Evolutionary conservation across 495 filamentous ascomycete genomes (phyloP).

Genomic region (Hypoxylon crocopeplum): DNA sequence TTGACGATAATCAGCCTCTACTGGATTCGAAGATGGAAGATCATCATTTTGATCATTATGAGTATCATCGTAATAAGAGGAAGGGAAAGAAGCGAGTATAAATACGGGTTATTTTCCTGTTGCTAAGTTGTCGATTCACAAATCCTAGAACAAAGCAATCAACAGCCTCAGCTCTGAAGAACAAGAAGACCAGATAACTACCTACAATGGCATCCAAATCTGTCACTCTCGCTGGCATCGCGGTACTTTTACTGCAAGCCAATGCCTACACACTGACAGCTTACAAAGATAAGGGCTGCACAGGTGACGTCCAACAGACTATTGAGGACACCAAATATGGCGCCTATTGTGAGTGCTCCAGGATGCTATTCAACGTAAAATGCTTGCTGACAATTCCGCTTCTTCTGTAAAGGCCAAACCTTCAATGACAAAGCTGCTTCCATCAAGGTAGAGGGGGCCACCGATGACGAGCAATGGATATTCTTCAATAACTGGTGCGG

Average conservation of each 20-base stretch:
- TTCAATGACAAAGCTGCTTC: constrained; percentile 9
- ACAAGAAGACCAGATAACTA: background rate
- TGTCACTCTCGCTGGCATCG: background rate
- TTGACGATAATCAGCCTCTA: background rate
- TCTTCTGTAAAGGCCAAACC: background rate
- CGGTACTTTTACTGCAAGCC: constrained; percentile 12
- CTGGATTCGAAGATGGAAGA: background rate
- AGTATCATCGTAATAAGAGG: background rate
- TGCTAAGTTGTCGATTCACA: background rate
- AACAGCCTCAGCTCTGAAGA: background rate
- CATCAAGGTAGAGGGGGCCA: constrained; percentile 13
- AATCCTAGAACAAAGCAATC: background rate
- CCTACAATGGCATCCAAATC: constrained; percentile 3
- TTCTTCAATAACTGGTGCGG: constrained; percentile 22
- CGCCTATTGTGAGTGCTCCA: constrained; percentile 6
- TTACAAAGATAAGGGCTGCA: constrained; percentile 16
- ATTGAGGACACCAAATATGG: constrained; percentile 14
- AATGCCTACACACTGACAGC: constrained; percentile 17
- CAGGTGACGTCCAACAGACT: constrained; percentile 16
- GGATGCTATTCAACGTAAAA: no score
- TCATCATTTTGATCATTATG: background rate
- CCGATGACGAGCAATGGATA: constrained; percentile 3
- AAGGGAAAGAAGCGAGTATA: constrained; percentile 1
- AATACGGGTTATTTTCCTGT: background rate
- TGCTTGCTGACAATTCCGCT: background rate